Conservation (phyloP, 2,329 filamentous ascomycete genomes). For the Cytospora piceicola region DNA sequence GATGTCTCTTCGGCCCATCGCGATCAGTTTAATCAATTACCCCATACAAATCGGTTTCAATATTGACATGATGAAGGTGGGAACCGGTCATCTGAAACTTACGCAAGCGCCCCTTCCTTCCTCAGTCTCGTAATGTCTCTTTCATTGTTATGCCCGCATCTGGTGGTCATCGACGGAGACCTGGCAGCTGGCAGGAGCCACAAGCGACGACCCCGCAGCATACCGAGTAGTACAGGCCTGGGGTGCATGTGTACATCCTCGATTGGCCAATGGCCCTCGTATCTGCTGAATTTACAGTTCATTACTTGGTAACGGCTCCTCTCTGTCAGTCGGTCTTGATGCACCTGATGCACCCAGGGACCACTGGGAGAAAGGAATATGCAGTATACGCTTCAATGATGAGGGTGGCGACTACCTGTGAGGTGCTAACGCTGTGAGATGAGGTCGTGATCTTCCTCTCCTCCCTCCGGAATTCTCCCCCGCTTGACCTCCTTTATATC, state of each 20-base stretch:
- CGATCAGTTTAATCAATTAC: no score
- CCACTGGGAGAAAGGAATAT: conserved; percentile 7
- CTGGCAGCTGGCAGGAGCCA: conserved; percentile 9
- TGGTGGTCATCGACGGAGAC: conserved; percentile 1
- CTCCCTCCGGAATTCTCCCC: not conserved
- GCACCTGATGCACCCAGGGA: conserved; percentile 16
- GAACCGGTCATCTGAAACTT: not conserved
- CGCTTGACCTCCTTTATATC: not conserved
- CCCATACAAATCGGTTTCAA: no score
- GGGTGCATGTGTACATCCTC: not conserved
- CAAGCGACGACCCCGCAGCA: not conserved
- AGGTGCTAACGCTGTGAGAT: conserved; percentile 11
- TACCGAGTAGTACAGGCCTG: not conserved
- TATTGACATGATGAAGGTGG: no score
- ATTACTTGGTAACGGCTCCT: not conserved
- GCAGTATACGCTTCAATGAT: not conserved
- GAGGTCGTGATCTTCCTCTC: conserved; percentile 17
- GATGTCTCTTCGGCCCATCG: no score
- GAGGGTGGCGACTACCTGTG: conserved; percentile 4
- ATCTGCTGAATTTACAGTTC: not conserved
- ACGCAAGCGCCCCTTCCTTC: not conserved
- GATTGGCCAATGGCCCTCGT: conserved; percentile 10
- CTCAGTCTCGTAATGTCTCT: not conserved
- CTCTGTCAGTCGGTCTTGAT: no score
- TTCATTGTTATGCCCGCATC: conserved; percentile 4